Percentiles rank a stretch among this genome's conserved stretches.
phyloP scores from a whole-genome alignment of 164 flowering plant species.

The Liriodendron chinense region DNA sequence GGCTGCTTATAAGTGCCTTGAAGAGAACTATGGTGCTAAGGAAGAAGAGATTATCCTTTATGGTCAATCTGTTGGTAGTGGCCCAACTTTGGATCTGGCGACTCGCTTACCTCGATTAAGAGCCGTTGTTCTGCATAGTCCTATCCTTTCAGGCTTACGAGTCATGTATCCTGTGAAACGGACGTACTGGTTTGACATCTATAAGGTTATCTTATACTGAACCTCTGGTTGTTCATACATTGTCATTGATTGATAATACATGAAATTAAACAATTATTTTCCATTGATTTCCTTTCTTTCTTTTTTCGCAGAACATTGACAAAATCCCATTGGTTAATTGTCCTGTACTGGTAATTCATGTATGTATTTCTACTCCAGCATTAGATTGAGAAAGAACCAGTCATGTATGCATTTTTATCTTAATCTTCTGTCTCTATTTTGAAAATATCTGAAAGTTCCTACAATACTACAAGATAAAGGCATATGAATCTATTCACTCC shows the following conservation, averaged over 20 bases:
- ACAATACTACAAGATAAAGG: too few relatives aligned
- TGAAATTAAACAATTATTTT: background rate
- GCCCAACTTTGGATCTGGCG: slow-evolving; percentile 86
- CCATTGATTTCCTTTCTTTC: slow-evolving; percentile 2
- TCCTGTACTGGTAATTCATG: slow-evolving; percentile 84
- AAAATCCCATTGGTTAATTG: slow-evolving; percentile 75
- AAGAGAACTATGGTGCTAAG: slow-evolving; percentile 78
- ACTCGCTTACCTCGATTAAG: slow-evolving; percentile 66
- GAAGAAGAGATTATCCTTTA: slow-evolving; percentile 84
- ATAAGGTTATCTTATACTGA: slow-evolving; percentile 51
- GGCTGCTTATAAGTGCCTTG: slow-evolving; percentile 86
- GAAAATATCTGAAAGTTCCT: background rate
- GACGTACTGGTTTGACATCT: slow-evolving; percentile 92
- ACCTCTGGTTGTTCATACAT: background rate
- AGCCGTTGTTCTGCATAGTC: slow-evolving; percentile 88
- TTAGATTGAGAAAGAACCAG: background rate
- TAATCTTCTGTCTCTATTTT: background rate
- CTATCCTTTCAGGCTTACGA: slow-evolving; percentile 88
- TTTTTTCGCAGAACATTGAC: slow-evolving; percentile 76
- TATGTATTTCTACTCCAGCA: slow-evolving; percentile 36
- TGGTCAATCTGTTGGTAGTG: slow-evolving; percentile 96
- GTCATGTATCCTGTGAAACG: slow-evolving; percentile 96
- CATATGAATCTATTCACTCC: too few relatives aligned
- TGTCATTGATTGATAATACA: background rate
- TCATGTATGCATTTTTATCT: background rate